Evolutionary conservation across 176 grass and related monocot species (phyloP), one percentile per base, ranked within the genome.

Genomic region (Ensete glaucum): DNA sequence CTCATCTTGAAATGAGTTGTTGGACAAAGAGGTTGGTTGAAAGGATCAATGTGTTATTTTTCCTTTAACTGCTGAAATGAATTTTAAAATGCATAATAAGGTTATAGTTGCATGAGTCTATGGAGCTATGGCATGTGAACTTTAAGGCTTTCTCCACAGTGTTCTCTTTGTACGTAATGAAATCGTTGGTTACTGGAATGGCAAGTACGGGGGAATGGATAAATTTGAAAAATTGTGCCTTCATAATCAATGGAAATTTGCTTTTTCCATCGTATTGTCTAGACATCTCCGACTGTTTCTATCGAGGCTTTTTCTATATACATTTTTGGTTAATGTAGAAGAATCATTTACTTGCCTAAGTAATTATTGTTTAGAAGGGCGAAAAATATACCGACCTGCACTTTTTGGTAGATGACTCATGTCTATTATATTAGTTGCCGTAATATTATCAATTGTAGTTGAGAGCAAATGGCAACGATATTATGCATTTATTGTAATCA

Each of bases 1-100:
- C 26, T 43, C 24, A 8, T 34, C 34, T 67, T 67, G n/a, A 22
- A 16, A 34, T 67, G 64, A 67, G 24, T 67, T 16, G 25, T 67
- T 15, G 1, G 12, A 16, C 12, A 17, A 16, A 67, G 27, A 67
- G 26, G 34, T 67, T 34, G 26, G 24, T 16, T 34, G 34, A 67
- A 67, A 34, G 26, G 64, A 67, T 67, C 25, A 43, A 67, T 15
- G 24, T 14, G 26, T 26, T 67, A 16, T 67, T 67, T 67, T 16
- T 0, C 0, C 63, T 29, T 29, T 29, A 59, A 19, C 57, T 59
- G 57, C 26, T 22, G 21, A 67, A 67, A 67, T 67, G 64, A 8
- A 67, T 67, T 67, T 23, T 13, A 67, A 17, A 67, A 67, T 29
- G 57, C 64, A 67, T 23, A 43, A 67, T 67, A 67, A 67, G 26